Percentiles rank a stretch among this genome's conserved stretches.
Evolutionary conservation across 2,329 filamentous ascomycete genomes (phyloP).

Genomic region (Herpomyces periplanetae): DNA sequence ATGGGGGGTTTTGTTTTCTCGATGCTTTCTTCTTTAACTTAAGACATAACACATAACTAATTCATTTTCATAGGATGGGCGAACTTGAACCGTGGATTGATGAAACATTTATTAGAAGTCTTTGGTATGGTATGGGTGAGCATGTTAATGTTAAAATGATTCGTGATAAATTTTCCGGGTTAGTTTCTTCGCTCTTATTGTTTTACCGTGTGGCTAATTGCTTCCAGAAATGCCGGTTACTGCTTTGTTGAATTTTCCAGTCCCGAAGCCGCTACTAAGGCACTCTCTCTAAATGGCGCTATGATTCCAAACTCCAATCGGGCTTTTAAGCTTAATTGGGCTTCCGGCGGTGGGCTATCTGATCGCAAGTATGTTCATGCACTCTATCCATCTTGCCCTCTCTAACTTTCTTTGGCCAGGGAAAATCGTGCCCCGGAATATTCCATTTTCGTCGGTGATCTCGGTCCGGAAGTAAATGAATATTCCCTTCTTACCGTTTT

Average conservation of each 20-base stretch:
- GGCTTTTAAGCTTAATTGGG: conserved; percentile 97
- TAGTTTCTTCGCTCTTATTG: conserved; percentile 7
- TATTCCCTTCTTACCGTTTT: conserved; percentile 89
- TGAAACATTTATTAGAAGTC: conserved; percentile 83
- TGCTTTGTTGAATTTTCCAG: conserved; percentile 81
- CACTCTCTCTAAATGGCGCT: conserved; percentile 51
- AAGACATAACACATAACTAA: background rate
- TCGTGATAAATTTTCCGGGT: conserved; percentile 94
- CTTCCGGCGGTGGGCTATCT: conserved; percentile 68
- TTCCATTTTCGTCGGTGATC: conserved; percentile 87
- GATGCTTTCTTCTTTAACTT: conserved; percentile 4
- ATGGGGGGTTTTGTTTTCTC: conserved; percentile 3
- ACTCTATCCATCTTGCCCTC: conserved; percentile 1
- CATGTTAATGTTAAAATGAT: conserved; percentile 98
- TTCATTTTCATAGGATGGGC: conserved; percentile 35
- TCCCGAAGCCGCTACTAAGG: conserved; percentile 55
- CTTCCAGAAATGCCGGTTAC: conserved; percentile 56
- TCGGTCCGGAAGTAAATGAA: conserved; percentile 92
- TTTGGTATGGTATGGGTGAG: conserved; percentile 76
- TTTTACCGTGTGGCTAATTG: conserved; percentile 1
- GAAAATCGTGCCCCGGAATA: conserved; percentile 88
- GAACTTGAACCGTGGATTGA: conserved; percentile 98
- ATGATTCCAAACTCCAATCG: conserved; percentile 74
- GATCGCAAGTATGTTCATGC: conserved; percentile 31
- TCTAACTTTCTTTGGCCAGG: conserved; percentile 10